Base-by-base conservation (phyloP, 306 rosid genomes). In the Vicia faba region DNA sequence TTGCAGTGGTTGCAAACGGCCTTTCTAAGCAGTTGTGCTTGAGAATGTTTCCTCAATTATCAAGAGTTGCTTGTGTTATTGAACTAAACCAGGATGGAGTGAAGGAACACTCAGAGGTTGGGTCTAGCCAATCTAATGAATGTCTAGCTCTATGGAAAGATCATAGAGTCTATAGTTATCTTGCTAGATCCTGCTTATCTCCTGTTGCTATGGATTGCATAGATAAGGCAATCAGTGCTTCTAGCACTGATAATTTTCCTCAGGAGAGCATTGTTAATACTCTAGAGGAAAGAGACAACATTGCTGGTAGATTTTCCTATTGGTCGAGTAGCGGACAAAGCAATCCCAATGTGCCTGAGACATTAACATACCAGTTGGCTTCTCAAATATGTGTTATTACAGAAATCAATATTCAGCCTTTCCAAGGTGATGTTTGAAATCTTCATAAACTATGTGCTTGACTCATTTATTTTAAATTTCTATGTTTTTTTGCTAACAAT, bases 281-380 rank as follows among this genome's bases (percentile, higher is more conserved):
- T 35, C 85, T 93, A 62, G 83, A 77, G 7, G 69, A 80, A 13
- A 56, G 84, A 64, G 84, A 75, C 20, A 1, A 1, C 5, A 3
- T 82, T 60, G 45, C 0, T 20, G 71, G 23, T 57, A 77, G 82
- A 74, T 71, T 54, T 74, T 84, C 72, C 7, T 93, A 90, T 72
- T 93, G 99, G 99, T 90, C 97, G 40, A 93, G 99, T 82, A 73
- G 62, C 76, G 99, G 99, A 70, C 91, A 89, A 43, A 70, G n/a
- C 31, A 76, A 86, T 71, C 84, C 86, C 57, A 74, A 31, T 9
- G 88, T 88, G 69, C 88, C 99, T 8, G 97, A 93, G 89, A 86
- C 87, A 65, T 84, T 93, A 62, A 82, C 74, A 12, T 90, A 90
- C 65, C 82, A 79, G 74, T 75, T 93, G 85, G 70, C 53, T 68